Percentiles rank a stretch among this genome's conserved stretches.
These are phyloP conservation scores for Populus alba DNA, from an alignment of 345 rosid species.

Conservation along the genomic window DNA sequence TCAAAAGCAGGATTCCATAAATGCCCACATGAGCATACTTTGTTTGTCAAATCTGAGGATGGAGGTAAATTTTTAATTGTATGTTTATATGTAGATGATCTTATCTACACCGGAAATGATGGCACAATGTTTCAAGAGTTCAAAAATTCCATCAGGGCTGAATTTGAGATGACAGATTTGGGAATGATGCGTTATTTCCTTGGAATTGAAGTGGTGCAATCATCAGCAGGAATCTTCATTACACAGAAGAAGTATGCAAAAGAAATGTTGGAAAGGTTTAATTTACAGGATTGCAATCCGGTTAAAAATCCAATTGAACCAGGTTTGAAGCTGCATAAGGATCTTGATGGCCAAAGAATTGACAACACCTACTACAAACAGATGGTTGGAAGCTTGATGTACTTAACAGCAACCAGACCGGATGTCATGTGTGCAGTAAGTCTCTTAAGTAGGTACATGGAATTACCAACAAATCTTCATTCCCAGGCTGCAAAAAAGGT, in stretches of 20 bases:
- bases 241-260: not conserved
- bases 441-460: not conserved
- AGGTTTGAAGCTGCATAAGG: not conserved
- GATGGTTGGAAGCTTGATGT: not conserved
- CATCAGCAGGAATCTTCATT: not conserved
- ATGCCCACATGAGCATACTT: not conserved
- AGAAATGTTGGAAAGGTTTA: not conserved
- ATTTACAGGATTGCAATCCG: not conserved
- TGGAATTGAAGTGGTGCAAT: not conserved
- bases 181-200: too few relatives aligned
- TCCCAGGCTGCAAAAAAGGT: not conserved
- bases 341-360: not conserved
- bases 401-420: not conserved
- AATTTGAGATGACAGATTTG: not conserved
- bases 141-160: not conserved
- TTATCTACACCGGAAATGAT: not conserved
- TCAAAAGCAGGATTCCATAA: not conserved
- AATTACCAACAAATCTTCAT: not conserved
- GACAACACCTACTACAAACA: not conserved
- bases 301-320: not conserved
- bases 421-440: not conserved
- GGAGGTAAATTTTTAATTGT: too few relatives aligned
- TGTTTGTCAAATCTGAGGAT: not conserved
- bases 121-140: not conserved
- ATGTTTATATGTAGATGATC: not conserved